phyloP scores from a whole-genome alignment of 768 basidiomycete species.

The Russula dissimulans region DNA sequence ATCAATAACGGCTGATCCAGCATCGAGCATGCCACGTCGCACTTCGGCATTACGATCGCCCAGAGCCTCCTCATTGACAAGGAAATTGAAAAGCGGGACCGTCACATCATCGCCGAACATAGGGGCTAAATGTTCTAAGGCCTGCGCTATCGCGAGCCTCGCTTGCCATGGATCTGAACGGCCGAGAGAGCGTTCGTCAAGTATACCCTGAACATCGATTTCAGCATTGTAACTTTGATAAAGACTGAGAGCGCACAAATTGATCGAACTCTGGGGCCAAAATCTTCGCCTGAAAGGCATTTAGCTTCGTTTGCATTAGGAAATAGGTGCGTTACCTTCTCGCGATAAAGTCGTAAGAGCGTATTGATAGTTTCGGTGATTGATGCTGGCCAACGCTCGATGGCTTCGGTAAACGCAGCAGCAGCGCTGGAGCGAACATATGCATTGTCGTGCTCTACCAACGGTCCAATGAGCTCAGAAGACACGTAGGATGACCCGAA shows the following conservation, averaged over 20 bases:
- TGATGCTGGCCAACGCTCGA: constrained; percentile 59
- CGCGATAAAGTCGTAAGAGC: constrained; percentile 68
- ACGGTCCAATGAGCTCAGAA: not conserved
- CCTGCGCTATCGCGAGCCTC: constrained; percentile 60
- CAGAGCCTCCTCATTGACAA: constrained; percentile 78
- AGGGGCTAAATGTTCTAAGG: constrained; percentile 61
- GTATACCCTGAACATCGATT: constrained; percentile 63
- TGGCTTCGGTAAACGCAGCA: constrained; percentile 65
- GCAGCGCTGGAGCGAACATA: constrained; percentile 74
- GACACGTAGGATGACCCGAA: not conserved
- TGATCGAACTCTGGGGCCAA: constrained; percentile 88
- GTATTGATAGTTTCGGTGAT: constrained; percentile 38
- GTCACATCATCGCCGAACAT: constrained; percentile 55
- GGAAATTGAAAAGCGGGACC: constrained; percentile 68
- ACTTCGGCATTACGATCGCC: constrained; percentile 80
- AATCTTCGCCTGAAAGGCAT: constrained; percentile 53
- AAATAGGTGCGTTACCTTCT: constrained; percentile 48
- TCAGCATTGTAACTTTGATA: not conserved
- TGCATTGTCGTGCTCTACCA: constrained; percentile 62
- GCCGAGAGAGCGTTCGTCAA: constrained; percentile 80
- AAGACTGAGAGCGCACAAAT: constrained; percentile 50
- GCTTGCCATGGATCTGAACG: constrained; percentile 83
- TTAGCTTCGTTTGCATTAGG: not conserved
- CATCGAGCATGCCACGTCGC: constrained; percentile 78
- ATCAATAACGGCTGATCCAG: constrained; percentile 77